Conservation (phyloP, 2,329 filamentous ascomycete genomes). For the Trichoderma cornu-damae region DNA sequence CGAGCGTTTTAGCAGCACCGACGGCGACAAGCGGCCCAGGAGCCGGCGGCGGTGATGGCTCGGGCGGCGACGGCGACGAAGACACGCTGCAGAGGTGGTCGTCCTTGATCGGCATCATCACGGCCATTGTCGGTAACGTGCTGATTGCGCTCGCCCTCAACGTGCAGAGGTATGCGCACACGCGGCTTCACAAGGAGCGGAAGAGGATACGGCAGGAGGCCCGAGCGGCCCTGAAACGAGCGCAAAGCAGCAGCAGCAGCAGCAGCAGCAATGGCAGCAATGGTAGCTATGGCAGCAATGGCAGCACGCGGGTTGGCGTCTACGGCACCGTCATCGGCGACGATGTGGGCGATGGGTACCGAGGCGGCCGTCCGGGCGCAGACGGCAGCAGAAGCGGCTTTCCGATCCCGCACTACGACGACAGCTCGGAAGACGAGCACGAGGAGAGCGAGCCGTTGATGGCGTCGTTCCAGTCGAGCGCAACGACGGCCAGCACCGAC, state of each 20-base stretch:
- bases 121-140: constrained; percentile 86
- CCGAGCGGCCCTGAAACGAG: constrained; percentile 48
- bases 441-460: constrained; percentile 49
- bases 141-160: constrained; percentile 95
- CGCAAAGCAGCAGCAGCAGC: constrained; percentile 25
- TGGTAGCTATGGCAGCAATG: not conserved
- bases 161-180: constrained; percentile 92
- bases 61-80: constrained; percentile 31
- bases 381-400: constrained; percentile 18
- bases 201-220: constrained; percentile 52
- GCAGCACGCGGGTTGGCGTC: constrained; percentile 26
- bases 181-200: constrained; percentile 69
- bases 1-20: constrained; percentile 8
- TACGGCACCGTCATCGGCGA: constrained; percentile 34
- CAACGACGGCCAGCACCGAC: constrained; percentile 25
- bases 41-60: constrained; percentile 18
- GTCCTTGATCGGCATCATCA: constrained; percentile 88
- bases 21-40: constrained; percentile 4
- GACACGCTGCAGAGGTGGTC: constrained; percentile 69
- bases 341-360: constrained; percentile 15
- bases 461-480: constrained; percentile 43
- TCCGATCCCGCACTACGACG: not conserved
- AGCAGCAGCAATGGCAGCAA: constrained; percentile 21
- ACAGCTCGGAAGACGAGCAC: constrained; percentile 20
- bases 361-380: constrained; percentile 22